Conservation (phyloP, 352 stramenopile genomes). For the Phytopythium montanum region DNA sequence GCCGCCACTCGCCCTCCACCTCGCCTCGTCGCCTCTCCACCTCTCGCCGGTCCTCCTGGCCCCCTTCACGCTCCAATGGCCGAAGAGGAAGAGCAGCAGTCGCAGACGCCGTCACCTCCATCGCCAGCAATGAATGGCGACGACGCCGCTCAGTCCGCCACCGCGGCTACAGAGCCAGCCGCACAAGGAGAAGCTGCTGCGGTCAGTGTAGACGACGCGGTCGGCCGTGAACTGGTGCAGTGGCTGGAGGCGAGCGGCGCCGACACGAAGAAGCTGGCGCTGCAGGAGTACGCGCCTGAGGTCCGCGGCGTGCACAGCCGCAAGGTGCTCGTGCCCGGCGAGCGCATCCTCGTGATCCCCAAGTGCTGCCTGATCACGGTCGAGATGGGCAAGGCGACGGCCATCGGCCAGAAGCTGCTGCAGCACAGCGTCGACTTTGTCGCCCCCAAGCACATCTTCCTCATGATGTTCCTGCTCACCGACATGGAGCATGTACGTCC, state of each 20-base stretch:
- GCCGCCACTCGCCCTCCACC: not conserved
- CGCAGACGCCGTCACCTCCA: not conserved
- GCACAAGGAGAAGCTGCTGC: not conserved
- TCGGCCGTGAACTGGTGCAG: conserved; percentile 62
- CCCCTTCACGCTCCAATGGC: not conserved
- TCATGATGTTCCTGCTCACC: conserved; percentile 98
- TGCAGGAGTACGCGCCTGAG: conserved; percentile 90
- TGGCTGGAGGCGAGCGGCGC: conserved; percentile 73
- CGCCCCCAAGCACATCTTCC: conserved; percentile 98
- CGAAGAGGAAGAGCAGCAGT: not conserved
- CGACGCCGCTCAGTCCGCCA: not conserved
- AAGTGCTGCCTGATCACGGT: conserved; percentile 98
- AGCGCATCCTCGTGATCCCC: conserved; percentile 90
- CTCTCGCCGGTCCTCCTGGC: not conserved
- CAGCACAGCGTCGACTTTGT: conserved; percentile 94
- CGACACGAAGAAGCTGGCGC: conserved; percentile 71
- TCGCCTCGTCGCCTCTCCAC: not conserved
- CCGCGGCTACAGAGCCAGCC: not conserved
- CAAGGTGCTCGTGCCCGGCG: conserved; percentile 80
- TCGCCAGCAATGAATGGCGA: not conserved
- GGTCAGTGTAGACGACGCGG: conserved; percentile 24
- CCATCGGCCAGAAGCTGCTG: conserved; percentile 93
- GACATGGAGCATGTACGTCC: conserved; percentile 89
- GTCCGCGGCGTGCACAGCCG: conserved; percentile 91
- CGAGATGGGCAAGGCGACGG: conserved; percentile 98